These are phyloP conservation scores for Aspergillus arachidicola DNA, from an alignment of 2,329 filamentous ascomycete genomes.

Conservation along the genomic window DNA sequence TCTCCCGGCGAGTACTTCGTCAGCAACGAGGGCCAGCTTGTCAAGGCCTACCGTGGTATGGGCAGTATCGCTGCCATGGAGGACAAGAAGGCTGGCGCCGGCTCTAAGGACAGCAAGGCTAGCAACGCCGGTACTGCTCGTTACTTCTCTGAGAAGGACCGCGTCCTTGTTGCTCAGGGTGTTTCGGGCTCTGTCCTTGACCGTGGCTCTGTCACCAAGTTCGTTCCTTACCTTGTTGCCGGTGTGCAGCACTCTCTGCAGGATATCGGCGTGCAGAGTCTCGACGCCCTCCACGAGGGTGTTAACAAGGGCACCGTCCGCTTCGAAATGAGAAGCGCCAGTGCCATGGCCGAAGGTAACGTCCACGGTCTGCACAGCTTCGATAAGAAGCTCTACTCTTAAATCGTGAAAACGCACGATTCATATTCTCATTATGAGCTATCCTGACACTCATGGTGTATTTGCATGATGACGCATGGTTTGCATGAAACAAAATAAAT, in stretches of 20 bases:
- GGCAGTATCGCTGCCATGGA: conserved; percentile 99
- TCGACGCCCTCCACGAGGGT: conserved; percentile 73
- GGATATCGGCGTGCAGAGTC: conserved; percentile 84
- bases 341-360: conserved; percentile 93
- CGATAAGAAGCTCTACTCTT: conserved; percentile 99
- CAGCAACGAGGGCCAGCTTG: conserved; percentile 92
- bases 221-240: conserved; percentile 91
- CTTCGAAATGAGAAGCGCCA: conserved; percentile 92
- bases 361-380: conserved; percentile 97
- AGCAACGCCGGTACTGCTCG: conserved; percentile 92
- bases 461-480: conserved; percentile 32
- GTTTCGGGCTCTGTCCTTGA: conserved; percentile 72
- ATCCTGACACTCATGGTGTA: conserved; percentile 23
- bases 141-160: conserved; percentile 97
- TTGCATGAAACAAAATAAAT: conserved; percentile 22
- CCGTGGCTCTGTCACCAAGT: conserved; percentile 81
- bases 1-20: conserved; percentile 97
- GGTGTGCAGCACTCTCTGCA: conserved; percentile 97
- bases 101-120: conserved; percentile 67
- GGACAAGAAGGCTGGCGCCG: conserved; percentile 89
- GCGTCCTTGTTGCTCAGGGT: conserved; percentile 92
- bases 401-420: conserved; percentile 33
- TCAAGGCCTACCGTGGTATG: conserved; percentile 99
- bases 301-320: conserved; percentile 76
- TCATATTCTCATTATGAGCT: conserved; percentile 20